A percentile compares a stretch with the other conserved stretches of the same genome.
These are phyloP conservation scores for Penicillium crustosum DNA, from an alignment of 2,329 filamentous ascomycete genomes.

Conservation along the genomic window DNA sequence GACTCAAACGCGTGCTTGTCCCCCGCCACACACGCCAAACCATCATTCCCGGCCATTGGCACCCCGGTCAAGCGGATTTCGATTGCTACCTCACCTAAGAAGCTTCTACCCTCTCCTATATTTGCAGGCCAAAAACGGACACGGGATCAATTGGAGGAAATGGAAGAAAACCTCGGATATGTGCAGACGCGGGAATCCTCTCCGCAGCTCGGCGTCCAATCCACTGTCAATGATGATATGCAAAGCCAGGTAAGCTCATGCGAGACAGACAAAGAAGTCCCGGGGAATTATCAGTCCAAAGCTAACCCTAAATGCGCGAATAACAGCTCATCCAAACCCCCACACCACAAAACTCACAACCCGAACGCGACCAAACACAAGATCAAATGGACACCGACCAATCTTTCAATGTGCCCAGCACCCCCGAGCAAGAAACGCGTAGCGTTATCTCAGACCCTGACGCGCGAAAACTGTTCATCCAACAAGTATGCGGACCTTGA, in stretches of 20 bases:
- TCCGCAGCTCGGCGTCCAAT: conserved; percentile 13
- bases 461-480: conserved; percentile 42
- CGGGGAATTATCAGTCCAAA: background rate
- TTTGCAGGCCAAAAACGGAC: conserved; percentile 44
- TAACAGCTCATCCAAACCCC: conserved; percentile 17
- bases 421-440: conserved; percentile 14
- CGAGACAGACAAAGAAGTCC: background rate
- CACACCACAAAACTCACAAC: conserved; percentile 22
- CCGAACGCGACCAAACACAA: conserved; percentile 18
- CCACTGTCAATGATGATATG: conserved; percentile 16
- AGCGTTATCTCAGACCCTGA: conserved; percentile 36
- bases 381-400: conserved; percentile 13
- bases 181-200: conserved; percentile 19
- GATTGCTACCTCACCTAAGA: conserved; percentile 29
- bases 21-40: conserved; percentile 27
- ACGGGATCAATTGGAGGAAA: conserved; percentile 40
- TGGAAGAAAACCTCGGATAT: conserved; percentile 24
- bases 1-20: conserved; percentile 44
- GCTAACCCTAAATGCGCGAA: conserved; percentile 3
- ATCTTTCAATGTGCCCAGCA: conserved; percentile 11
- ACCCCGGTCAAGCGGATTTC: conserved; percentile 33
- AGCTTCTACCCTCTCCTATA: conserved; percentile 33
- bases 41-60: conserved; percentile 17
- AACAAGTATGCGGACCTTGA: conserved; percentile 36
- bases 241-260: conserved; percentile 20